Percentiles rank a stretch among this genome's conserved stretches.
phyloP scores from a whole-genome alignment of 345 rosid species.

The Excoecaria cochinchinensis region DNA sequence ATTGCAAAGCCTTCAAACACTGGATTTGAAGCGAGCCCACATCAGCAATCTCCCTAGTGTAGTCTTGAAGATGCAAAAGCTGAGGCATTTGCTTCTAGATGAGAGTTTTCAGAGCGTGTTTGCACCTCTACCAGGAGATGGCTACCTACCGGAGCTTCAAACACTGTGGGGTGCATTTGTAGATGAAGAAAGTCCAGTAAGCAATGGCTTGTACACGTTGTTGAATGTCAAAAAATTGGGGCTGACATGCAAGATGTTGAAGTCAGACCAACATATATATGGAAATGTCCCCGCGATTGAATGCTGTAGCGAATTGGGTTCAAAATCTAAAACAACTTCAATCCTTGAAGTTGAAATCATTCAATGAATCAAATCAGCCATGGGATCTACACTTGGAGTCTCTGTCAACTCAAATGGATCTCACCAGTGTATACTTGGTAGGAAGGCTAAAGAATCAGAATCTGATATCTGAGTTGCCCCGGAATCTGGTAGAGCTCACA shows the following conservation, averaged over 20 bases:
- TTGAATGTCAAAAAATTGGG: neutral
- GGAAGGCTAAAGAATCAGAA: conserved; percentile 4
- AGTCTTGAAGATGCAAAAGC: neutral
- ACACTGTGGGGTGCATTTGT: neutral
- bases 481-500: conserved; percentile 16
- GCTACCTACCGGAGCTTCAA: neutral
- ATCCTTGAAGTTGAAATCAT: neutral
- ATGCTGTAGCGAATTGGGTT: neutral
- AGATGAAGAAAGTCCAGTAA: neutral
- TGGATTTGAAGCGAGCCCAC: neutral
- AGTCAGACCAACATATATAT: neutral
- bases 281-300: neutral
- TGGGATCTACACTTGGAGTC: conserved; percentile 1
- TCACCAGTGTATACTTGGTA: conserved; percentile 3
- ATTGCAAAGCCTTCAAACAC: neutral
- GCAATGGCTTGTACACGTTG: neutral
- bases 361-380: neutral
- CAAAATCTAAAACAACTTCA: neutral
- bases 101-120: neutral
- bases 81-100: neutral
- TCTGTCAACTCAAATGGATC: conserved; percentile 3
- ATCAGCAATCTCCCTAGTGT: neutral
- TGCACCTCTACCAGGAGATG: neutral
- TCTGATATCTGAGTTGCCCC: conserved; percentile 15
- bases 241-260: neutral